Evolutionary conservation across 495 filamentous ascomycete species (phyloP).

Genomic region (Podospora bellae-mahoneyi): DNA sequence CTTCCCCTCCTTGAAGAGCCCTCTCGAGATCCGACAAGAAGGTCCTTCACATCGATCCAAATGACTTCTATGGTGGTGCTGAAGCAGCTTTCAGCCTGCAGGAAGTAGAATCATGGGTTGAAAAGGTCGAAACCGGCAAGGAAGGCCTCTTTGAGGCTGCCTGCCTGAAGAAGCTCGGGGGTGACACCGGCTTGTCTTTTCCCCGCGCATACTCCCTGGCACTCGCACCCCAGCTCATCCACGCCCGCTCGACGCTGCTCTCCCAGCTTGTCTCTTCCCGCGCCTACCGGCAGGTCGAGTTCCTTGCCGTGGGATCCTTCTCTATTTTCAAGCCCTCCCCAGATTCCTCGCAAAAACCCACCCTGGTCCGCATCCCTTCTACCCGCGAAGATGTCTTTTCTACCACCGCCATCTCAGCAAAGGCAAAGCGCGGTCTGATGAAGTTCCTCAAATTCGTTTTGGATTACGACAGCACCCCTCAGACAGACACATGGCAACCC

Average conservation of each 20-base stretch:
- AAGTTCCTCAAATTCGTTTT: slow-evolving; percentile 79
- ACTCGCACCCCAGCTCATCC: slow-evolving; percentile 81
- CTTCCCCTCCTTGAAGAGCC: slow-evolving; percentile 60
- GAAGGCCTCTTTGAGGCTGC: slow-evolving; percentile 26
- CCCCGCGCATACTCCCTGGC: slow-evolving; percentile 80
- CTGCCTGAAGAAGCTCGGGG: slow-evolving; percentile 26
- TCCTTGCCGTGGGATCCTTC: slow-evolving; percentile 91
- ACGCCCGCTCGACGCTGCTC: slow-evolving; percentile 73
- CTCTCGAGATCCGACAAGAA: slow-evolving; percentile 89
- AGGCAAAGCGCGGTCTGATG: slow-evolving; percentile 78
- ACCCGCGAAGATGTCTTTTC: slow-evolving; percentile 85
- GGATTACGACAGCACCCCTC: slow-evolving; percentile 55
- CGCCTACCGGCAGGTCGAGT: slow-evolving; percentile 84
- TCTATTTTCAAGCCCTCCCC: slow-evolving; percentile 61
- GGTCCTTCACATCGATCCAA: slow-evolving; percentile 83
- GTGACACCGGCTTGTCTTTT: slow-evolving; percentile 48
- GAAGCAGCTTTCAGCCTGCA: slow-evolving; percentile 86
- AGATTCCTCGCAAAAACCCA: slow-evolving; percentile 22
- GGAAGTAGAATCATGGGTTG: slow-evolving; percentile 74
- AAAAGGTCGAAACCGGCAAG: slow-evolving; percentile 13
- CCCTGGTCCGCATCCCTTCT: slow-evolving; percentile 66
- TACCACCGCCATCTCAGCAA: slow-evolving; percentile 64
- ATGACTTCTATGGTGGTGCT: slow-evolving; percentile 79
- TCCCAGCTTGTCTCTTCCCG: slow-evolving; percentile 78
- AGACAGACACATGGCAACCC: slow-evolving; percentile 38